These are phyloP conservation scores for Zygoascus flipseniorum DNA, from an alignment of 805 yeast genomes.

Conservation along the genomic window DNA sequence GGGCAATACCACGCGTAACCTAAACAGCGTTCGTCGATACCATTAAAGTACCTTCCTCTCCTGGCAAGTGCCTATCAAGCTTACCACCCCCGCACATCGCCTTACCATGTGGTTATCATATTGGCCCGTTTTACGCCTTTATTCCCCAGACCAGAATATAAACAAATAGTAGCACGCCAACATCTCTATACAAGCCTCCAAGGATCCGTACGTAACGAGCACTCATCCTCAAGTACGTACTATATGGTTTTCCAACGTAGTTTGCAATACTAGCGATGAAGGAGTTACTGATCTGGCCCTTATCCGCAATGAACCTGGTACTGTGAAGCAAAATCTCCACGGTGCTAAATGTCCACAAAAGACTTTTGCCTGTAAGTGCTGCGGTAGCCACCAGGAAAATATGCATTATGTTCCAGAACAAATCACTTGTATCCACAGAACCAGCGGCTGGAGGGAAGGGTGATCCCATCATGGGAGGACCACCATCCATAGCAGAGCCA, in stretches of 20 bases:
- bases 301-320: conserved; percentile 19
- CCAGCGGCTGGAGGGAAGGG: neutral
- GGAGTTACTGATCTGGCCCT: neutral
- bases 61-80: too few species aligned
- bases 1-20: too few species aligned
- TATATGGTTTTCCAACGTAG: conserved; percentile 23
- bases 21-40: too few species aligned
- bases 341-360: conserved; percentile 17
- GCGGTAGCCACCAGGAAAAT: conserved; percentile 12
- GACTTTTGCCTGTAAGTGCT: conserved; percentile 11
- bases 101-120: too few species aligned
- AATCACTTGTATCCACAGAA: neutral
- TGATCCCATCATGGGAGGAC: neutral
- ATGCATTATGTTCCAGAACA: conserved; percentile 19
- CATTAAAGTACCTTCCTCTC: too few species aligned
- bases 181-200: conserved; percentile 16
- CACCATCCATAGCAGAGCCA: neutral
- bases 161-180: conserved; percentile 22
- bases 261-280: conserved; percentile 19
- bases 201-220: conserved; percentile 14
- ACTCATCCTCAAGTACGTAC: conserved; percentile 17
- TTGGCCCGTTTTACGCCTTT: neutral
- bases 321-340: conserved; percentile 18
- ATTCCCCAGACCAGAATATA: conserved; percentile 12
- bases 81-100: too few species aligned